phyloP scores from a whole-genome alignment of 129 eudicot species.

The Flaveria linearis region DNA sequence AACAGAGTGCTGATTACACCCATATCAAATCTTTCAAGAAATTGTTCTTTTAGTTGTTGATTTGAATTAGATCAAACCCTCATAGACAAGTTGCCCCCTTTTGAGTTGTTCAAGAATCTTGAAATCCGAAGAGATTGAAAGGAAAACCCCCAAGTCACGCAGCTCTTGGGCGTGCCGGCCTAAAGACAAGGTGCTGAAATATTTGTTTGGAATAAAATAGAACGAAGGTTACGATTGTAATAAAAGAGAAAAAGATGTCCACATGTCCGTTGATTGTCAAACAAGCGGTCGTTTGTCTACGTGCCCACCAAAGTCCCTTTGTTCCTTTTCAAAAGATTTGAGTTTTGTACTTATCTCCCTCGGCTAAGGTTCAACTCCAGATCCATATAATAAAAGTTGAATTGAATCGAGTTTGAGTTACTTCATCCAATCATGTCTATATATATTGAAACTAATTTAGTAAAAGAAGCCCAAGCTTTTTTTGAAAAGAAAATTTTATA shows the following conservation, averaged over 20 bases:
- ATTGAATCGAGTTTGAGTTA: too few species aligned
- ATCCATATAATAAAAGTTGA: too few species aligned
- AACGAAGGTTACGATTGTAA: conserved; percentile 11
- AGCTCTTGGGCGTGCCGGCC: conserved; percentile 41
- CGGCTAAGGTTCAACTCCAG: too few species aligned
- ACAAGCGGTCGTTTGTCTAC: conserved; percentile 19
- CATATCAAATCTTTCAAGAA: conserved; percentile 40
- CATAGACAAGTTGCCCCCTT: conserved; percentile 21
- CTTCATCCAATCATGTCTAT: too few species aligned
- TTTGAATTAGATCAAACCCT: conserved; percentile 24
- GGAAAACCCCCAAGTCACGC: conserved; percentile 36
- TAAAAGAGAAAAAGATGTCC: conserved; percentile 6
- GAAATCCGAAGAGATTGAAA: conserved; percentile 18
- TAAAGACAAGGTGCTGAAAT: conserved; percentile 22
- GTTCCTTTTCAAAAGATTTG: conserved; percentile 17
- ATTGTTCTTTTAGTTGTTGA: not conserved
- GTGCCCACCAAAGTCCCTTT: not conserved
- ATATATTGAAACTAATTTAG: too few species aligned
- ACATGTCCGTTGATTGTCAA: conserved; percentile 23
- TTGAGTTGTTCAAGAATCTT: conserved; percentile 36
- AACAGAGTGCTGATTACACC: conserved; percentile 60
- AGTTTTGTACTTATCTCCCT: not conserved
- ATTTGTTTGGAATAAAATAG: not conserved
- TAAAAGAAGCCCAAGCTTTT: too few species aligned
- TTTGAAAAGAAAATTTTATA: too few species aligned